Evolutionary conservation across 2,329 filamentous ascomycete genomes (phyloP), one percentile per base, ranked within the genome.

Genomic region (Aspergillus carbonarius): DNA sequence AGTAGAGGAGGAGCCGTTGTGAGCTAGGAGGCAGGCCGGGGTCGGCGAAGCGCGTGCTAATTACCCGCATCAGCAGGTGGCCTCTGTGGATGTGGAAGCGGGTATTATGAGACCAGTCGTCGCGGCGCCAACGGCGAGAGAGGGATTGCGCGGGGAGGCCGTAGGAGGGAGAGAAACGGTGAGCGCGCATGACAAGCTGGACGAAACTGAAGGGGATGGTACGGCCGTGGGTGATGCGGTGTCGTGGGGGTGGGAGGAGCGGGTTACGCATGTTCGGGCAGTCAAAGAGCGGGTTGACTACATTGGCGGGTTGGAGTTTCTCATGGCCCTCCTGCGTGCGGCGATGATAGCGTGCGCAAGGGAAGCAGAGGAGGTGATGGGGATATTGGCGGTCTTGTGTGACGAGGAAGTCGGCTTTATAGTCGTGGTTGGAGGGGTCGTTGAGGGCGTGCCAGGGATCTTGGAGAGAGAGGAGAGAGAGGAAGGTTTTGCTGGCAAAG

Each of bases 301-400:
- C 76, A 47, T 80, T 78, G 27, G 82, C 76, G 2, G 82, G 80
- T 63, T 82, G 82, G 13, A 87, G 70, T 10, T 75, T 78, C 66
- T 88, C 85, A 34, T 76, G 63, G 17, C 84, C 85, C 35, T 78
- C 77, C 53, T 81, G 76, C 1, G 77, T 82, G 44, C 85, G 80
- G 5, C 77, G 70, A 67, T 88, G 85, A 69, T 82, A 87, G 56
- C 72, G 75, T 13, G 73, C 78, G 67, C 85, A 88, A 5, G 80
- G 79, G 66, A 85, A 84, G 70, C 85, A 88, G 55, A 87, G 78
- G 6, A 88, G 76, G 64, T 87, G 83, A 35, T 79, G 74, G 2
- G 85, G 84, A 17, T 85, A 73, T 15, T 76, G 68, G 12, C 72
- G 68, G 60, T 87, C 83, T 66, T 86, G 75, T 2, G 72, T 68